A percentile compares a stretch with the other conserved stretches of the same genome.
phyloP scores from a whole-genome alignment of 2,329 filamentous ascomycete genomes.

The Cytospora mali region DNA sequence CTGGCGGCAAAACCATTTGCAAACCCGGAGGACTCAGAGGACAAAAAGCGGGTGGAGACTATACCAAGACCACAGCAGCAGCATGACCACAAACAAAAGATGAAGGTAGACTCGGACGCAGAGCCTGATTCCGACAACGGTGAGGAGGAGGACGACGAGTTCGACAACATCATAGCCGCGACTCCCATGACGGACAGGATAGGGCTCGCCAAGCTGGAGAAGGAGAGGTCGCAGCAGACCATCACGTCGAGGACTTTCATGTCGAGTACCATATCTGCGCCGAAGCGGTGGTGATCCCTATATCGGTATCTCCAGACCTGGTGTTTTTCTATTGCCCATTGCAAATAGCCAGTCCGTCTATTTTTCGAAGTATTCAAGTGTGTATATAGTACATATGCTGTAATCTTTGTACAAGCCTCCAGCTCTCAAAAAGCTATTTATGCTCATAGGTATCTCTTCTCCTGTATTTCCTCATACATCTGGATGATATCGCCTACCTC shows the following conservation, averaged over 20 bases:
- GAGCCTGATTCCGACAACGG: slow-evolving; percentile 49
- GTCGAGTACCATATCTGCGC: slow-evolving; percentile 51
- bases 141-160: slow-evolving; percentile 67
- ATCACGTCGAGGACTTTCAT: slow-evolving; percentile 56
- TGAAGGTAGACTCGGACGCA: slow-evolving; percentile 71
- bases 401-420: background rate
- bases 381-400: background rate
- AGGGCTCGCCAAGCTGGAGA: slow-evolving; percentile 62
- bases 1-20: slow-evolving; percentile 88
- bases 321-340: background rate
- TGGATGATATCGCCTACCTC: slow-evolving; percentile 83
- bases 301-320: background rate
- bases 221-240: slow-evolving; percentile 53
- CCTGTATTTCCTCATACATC: slow-evolving; percentile 76
- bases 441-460: slow-evolving; percentile 64
- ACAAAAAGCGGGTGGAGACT: slow-evolving; percentile 62
- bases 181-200: slow-evolving; percentile 86
- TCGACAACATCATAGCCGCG: slow-evolving; percentile 91
- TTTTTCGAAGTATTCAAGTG: background rate
- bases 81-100: slow-evolving; percentile 50
- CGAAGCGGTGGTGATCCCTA: slow-evolving; percentile 45
- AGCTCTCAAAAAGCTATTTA: background rate
- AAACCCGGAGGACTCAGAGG: slow-evolving; percentile 51
- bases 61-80: slow-evolving; percentile 60
- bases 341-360: background rate